phyloP scores from a whole-genome alignment of 192 early-diverging fungal genomes.

The Coemansia sp. region DNA sequence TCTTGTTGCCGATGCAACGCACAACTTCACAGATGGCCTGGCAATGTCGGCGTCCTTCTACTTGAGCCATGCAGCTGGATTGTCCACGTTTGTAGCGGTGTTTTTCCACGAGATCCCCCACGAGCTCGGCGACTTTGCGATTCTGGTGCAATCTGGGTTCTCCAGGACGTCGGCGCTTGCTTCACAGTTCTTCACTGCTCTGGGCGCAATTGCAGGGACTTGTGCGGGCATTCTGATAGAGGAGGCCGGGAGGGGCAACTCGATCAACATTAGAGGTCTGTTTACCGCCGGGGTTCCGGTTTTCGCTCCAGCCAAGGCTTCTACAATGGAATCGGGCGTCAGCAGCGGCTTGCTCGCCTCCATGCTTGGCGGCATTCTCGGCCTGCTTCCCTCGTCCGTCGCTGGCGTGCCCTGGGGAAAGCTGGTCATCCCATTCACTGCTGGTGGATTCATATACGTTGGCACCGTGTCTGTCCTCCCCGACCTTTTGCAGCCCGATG shows the following conservation, averaged over 20 bases:
- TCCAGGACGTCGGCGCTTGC: slow-evolving; percentile 70
- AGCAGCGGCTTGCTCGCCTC: slow-evolving; percentile 11
- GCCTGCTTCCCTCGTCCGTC: slow-evolving; percentile 39
- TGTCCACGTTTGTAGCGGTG: slow-evolving; percentile 81
- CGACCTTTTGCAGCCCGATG: slow-evolving; percentile 69
- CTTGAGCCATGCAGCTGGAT: slow-evolving; percentile 76
- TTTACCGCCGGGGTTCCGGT: slow-evolving; percentile 28
- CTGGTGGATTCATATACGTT: slow-evolving; percentile 85
- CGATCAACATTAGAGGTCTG: slow-evolving; percentile 31
- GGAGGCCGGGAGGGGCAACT: slow-evolving; percentile 59
- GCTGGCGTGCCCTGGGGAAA: slow-evolving; percentile 70
- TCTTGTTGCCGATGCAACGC: slow-evolving; percentile 78
- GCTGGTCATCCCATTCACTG: slow-evolving; percentile 85
- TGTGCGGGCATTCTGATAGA: slow-evolving; percentile 76
- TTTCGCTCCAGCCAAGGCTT: slow-evolving; percentile 25
- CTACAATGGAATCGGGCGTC: neutral
- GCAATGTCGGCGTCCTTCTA: slow-evolving; percentile 85
- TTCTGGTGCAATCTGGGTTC: slow-evolving; percentile 80
- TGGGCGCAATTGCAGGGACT: slow-evolving; percentile 80
- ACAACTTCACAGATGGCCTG: slow-evolving; percentile 86
- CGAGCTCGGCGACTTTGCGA: slow-evolving; percentile 87
- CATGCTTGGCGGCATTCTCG: slow-evolving; percentile 24
- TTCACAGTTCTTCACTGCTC: slow-evolving; percentile 77
- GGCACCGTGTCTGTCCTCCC: slow-evolving; percentile 84
- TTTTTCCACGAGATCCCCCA: slow-evolving; percentile 91